Evolutionary conservation across 2,329 filamentous ascomycete genomes (phyloP).

Genomic region (Incumbomyces delicatus): DNA sequence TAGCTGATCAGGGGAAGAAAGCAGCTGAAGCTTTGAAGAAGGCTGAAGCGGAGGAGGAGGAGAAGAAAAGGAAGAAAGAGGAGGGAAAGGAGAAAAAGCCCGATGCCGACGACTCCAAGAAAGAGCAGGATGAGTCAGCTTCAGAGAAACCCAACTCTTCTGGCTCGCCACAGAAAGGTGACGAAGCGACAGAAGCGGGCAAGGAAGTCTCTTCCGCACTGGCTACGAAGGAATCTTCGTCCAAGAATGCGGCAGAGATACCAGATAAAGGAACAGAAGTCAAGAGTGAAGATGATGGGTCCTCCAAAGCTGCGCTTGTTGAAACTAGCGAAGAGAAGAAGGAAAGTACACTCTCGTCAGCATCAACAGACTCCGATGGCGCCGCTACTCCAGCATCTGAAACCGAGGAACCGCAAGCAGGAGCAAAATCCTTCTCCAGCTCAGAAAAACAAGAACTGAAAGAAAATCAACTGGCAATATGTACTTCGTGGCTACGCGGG

Average conservation of each 20-base stretch:
- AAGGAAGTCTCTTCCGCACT: neutral
- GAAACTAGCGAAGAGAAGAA: neutral
- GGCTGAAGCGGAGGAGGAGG: constrained; percentile 4
- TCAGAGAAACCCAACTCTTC: neutral
- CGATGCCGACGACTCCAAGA: neutral
- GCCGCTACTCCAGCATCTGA: neutral
- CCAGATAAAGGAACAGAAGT: neutral
- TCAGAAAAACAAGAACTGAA: constrained; percentile 3
- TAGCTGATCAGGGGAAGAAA: neutral
- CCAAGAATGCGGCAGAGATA: neutral
- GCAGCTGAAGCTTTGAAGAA: constrained; percentile 1
- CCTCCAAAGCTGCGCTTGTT: neutral
- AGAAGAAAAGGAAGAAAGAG: constrained; percentile 2
- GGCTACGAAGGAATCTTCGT: neutral
- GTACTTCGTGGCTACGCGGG: constrained; percentile 5
- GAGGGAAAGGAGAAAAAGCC: neutral
- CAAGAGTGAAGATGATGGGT: neutral
- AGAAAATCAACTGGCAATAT: constrained; percentile 6
- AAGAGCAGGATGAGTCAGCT: neutral
- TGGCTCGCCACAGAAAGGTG: neutral
- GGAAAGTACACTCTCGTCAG: neutral
- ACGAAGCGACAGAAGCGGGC: neutral
- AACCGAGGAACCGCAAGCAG: neutral
- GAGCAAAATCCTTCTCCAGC: neutral
- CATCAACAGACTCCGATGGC: constrained; percentile 3